These are phyloP conservation scores for Geranomyces michiganensis DNA, from an alignment of 192 early-diverging fungal species.

Conservation along the genomic window DNA sequence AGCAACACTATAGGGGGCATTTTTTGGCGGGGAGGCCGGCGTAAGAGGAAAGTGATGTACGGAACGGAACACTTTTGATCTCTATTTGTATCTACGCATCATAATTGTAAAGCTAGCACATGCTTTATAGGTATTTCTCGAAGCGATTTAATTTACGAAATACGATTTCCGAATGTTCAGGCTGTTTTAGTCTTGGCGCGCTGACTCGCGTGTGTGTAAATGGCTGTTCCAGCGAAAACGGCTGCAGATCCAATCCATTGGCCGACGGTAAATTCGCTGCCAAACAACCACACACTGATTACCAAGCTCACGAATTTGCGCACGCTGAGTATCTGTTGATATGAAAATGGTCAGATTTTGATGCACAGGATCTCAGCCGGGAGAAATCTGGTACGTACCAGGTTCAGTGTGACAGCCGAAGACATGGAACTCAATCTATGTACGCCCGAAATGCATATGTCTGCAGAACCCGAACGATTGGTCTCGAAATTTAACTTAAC, in stretches of 20 bases:
- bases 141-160: no score
- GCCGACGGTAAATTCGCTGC: conserved; percentile 70
- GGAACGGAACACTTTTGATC: no score
- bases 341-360: not conserved
- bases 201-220: conserved; percentile 59
- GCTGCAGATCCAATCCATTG: conserved; percentile 70
- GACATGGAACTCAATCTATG: conserved; percentile 78
- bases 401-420: conserved; percentile 79
- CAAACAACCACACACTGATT: conserved; percentile 78
- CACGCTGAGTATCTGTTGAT: conserved; percentile 67
- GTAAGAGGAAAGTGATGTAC: no score
- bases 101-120: no score
- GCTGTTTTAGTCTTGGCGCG: not conserved
- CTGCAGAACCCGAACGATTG: no score
- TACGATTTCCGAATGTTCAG: not conserved
- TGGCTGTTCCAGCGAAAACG: conserved; percentile 78
- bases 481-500: no score
- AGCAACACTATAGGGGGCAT: no score
- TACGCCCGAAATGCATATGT: conserved; percentile 87
- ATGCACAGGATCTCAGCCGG: not conserved
- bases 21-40: no score
- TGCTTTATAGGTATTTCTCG: no score
- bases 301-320: conserved; percentile 83
- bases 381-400: conserved; percentile 38
- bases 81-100: no score